A percentile compares a stretch with the other conserved stretches of the same genome.
These are phyloP conservation scores for Geotrichum restrictum DNA, from an alignment of 1,139 yeast genomes.

Conservation along the genomic window DNA sequence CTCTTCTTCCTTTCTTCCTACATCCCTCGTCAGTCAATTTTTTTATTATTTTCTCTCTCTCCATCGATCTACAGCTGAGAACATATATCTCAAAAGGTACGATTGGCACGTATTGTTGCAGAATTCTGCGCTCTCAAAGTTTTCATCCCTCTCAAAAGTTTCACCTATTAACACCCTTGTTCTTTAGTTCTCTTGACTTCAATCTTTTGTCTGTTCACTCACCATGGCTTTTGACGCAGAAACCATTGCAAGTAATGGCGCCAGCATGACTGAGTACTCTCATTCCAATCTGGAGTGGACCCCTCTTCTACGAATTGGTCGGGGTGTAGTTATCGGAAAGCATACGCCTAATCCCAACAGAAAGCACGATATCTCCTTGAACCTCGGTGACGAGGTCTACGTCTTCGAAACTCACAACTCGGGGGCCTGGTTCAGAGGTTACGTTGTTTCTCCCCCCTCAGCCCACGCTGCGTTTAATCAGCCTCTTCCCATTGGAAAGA, in stretches of 20 bases:
- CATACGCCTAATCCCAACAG: constrained; percentile 25
- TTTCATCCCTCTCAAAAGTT: not conserved
- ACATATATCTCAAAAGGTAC: no score
- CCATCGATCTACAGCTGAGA: not conserved
- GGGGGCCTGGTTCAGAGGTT: constrained; percentile 77
- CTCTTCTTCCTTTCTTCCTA: not conserved
- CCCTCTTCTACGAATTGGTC: constrained; percentile 37
- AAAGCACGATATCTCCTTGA: constrained; percentile 38
- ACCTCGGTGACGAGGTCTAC: constrained; percentile 78
- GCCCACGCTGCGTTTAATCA: constrained; percentile 34
- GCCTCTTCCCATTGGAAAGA: constrained; percentile 27
- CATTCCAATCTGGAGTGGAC: constrained; percentile 39
- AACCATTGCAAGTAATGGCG: not conserved
- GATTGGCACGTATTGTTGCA: no score
- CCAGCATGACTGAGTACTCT: constrained; percentile 7
- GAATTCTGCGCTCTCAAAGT: not conserved
- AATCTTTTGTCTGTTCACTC: not conserved
- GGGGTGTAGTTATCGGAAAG: constrained; percentile 32
- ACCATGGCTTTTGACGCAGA: constrained; percentile 9
- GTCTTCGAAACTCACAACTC: constrained; percentile 61
- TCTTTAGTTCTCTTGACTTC: not conserved
- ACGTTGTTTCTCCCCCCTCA: constrained; percentile 42
- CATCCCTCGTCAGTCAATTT: not conserved
- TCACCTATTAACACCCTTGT: not conserved
- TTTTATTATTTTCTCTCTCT: not conserved